Evolutionary conservation across 768 basidiomycete genomes (phyloP).

Genomic region (Cytidiella melzeri): DNA sequence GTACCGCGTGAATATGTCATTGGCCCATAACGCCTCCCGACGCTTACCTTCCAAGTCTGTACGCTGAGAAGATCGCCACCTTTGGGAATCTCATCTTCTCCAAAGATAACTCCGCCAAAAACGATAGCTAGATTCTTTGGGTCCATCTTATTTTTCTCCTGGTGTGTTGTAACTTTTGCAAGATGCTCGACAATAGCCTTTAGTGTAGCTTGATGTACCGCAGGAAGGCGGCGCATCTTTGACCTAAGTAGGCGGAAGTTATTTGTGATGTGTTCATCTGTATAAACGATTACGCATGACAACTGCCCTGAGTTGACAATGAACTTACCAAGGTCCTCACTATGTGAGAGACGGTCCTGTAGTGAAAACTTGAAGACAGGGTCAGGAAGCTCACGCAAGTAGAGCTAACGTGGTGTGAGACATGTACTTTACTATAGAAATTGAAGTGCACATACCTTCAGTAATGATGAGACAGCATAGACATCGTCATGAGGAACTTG

Average conservation of each 20-base stretch:
- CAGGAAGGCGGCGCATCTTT: slow-evolving; percentile 78
- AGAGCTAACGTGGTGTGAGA: slow-evolving; percentile 39
- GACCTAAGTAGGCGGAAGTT: slow-evolving; percentile 76
- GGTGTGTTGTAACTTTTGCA: slow-evolving; percentile 55
- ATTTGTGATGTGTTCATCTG: slow-evolving; percentile 67
- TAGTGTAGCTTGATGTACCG: slow-evolving; percentile 81
- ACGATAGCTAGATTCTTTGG: slow-evolving; percentile 88
- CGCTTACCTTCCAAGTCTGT: slow-evolving; percentile 63
- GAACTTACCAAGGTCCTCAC: slow-evolving; percentile 33
- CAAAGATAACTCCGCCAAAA: slow-evolving; percentile 84
- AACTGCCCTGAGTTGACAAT: background rate
- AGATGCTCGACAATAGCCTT: slow-evolving; percentile 81
- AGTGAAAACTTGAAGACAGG: slow-evolving; percentile 80
- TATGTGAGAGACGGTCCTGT: slow-evolving; percentile 76
- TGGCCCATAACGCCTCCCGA: background rate
- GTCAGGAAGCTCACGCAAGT: slow-evolving; percentile 85
- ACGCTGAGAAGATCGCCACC: slow-evolving; percentile 70
- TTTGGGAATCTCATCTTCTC: slow-evolving; percentile 85
- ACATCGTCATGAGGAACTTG: slow-evolving; percentile 69
- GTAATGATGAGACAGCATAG: slow-evolving; percentile 73
- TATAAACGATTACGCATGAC: background rate
- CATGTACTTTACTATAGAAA: background rate
- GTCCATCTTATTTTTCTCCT: slow-evolving; percentile 89
- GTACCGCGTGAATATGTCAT: background rate
- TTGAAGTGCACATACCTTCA: slow-evolving; percentile 54